Evolutionary conservation across 2,329 filamentous ascomycete genomes (phyloP), one percentile per base, ranked within the genome.

Genomic region (Tolypocladium amazonense): DNA sequence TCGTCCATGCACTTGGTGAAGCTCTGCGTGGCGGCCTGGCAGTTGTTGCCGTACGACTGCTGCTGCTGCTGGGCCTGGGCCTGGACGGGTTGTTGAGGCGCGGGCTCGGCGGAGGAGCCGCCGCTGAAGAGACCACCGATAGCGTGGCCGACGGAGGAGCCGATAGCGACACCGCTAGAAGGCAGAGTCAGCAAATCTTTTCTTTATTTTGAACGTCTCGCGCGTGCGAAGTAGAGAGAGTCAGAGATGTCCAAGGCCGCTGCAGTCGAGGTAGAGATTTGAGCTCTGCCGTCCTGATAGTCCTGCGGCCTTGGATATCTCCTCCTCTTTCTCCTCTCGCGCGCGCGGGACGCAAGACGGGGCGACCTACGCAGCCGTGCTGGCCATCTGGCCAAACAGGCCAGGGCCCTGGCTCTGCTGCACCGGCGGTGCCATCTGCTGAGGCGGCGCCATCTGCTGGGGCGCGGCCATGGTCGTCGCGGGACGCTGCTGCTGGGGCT

Each of bases 1-100:
- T 97, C 90, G 75, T 97, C 92, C 88, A 99, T 88, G 83, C 94
- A 99, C 79, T 88, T 88, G 70, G 91, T 92, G 82, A 99, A 97
- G 77, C 84, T 85, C 76, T 87, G 85, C 59, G 92, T 86, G 68
- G 94, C 91, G 59, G 81, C 84, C 64, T 86, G 85, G 79, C 94
- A 99, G 74, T 88, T 89, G 75, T 77, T 81, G 63, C 68, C 66
- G 71, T 76, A 74, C 70, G 77, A 80, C 74, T 79, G 79, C 71
- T 81, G 79, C 68, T 76, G 67, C 55, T 76, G 71, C 57, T 72
- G 75, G 47, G 73, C 71, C 62, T 81, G 75, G 69, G 63, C 81
- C 69, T 85, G 79, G 62, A 82, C 77, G 54, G 83, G 56, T n/a
- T 60, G 60, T 2, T 59, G 73, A 39, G 79, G 79, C 61, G 80